A percentile compares a stretch with the other conserved stretches of the same genome.
Evolutionary conservation across 169 alveolate genomes (phyloP).

Genomic region (Babesia gibsoni): DNA sequence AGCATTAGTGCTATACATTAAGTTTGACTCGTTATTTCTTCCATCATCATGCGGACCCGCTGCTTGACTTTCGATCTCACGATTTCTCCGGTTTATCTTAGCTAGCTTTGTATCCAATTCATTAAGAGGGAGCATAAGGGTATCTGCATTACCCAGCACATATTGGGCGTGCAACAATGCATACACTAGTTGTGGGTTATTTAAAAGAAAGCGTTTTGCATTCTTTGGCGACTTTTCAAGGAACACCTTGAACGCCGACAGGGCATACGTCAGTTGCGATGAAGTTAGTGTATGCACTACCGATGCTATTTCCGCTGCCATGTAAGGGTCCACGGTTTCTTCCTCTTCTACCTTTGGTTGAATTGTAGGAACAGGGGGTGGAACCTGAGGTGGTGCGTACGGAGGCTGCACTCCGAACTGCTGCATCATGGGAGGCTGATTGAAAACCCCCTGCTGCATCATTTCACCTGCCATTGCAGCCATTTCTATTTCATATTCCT

Average conservation of each 20-base stretch:
- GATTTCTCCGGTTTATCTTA: constrained; percentile 33
- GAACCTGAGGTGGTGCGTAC: constrained; percentile 7
- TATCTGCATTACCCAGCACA: constrained; percentile 55
- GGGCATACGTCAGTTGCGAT: constrained; percentile 54
- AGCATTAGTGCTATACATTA: too few species aligned
- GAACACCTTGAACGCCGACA: constrained; percentile 45
- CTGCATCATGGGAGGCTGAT: constrained; percentile 15
- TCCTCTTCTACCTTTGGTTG: neutral
- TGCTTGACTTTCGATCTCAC: too few species aligned
- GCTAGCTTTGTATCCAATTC: constrained; percentile 36
- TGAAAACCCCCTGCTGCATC: constrained; percentile 21
- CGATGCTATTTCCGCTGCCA: constrained; percentile 68
- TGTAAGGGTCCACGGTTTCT: constrained; percentile 35
- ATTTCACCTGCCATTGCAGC: constrained; percentile 33
- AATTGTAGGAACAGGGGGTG: neutral
- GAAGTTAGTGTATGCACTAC: constrained; percentile 60
- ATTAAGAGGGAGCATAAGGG: constrained; percentile 31
- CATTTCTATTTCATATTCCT: constrained; percentile 25
- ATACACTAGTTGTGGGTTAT: constrained; percentile 63
- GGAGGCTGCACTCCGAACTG: neutral
- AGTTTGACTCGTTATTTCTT: too few species aligned
- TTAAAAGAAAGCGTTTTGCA: constrained; percentile 44
- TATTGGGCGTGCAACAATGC: constrained; percentile 58
- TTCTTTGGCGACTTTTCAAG: constrained; percentile 38
- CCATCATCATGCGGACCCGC: too few species aligned